Evolutionary conservation across 2,329 filamentous ascomycete species (phyloP), one percentile per base, ranked within the genome.

Genomic region (Colletotrichum horii): DNA sequence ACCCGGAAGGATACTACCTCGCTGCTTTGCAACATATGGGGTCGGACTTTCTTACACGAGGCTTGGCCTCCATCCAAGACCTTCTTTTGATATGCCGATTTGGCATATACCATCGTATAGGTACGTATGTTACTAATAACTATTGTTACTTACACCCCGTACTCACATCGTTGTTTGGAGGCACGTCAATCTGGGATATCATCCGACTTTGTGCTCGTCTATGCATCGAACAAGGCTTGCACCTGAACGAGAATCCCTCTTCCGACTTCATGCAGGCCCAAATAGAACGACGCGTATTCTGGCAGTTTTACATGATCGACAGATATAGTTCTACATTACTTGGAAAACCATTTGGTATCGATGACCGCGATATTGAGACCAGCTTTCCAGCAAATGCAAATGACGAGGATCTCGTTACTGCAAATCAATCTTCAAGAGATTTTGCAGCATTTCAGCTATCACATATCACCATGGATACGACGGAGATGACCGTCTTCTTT

Each of bases 291-390:
- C 79, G 85, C 2, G 82, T 87, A 1, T 88, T 88, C 76, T 87
- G 86, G 86, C 81, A 85, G 52, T 86, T 84, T 76, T 88, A 87
- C 67, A 81, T 87, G n/a, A 83, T 87, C 16, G 85, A 87, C 71
- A 79, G 85, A 22, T 87, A 88, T 58, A 87, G 83, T 74, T 87
- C 86, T 3, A 83, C 82, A 0, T 85, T 84, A 2, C 79, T 88
- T 1, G 83, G 82, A 38, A 83, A 86, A 3, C 86, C 85, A 0
- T 86, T 86, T 71, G 83, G 86, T 1, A 85, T 88, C 8, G 78
- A 81, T 1, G 86, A 88, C 68, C 73, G 79, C 22, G 84, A 85
- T 24, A 86, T 88, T 30, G 77, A 80, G 4, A 80, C 85, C 9
- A 77, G 76, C 4, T 80, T 87, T 24, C 85, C 85, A 0, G 80